Base-by-base conservation (phyloP, 768 basidiomycete genomes). In the Leccinum truebloodii region DNA sequence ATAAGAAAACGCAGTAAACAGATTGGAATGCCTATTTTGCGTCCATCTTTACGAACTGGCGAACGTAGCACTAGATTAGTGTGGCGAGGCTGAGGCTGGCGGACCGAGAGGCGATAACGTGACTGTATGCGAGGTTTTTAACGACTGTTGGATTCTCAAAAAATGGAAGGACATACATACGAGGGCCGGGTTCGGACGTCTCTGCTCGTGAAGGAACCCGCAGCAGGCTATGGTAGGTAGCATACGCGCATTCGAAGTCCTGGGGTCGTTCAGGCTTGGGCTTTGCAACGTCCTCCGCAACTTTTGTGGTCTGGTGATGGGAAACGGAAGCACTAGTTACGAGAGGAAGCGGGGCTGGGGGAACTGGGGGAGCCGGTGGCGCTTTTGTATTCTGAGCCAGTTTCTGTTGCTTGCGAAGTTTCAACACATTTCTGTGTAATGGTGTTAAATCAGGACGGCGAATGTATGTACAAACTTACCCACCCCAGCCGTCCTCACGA, bases 401-500 rank as follows among this genome's bases (percentile, higher is more conserved):
- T 44, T 67, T 61, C 50, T 72, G 72, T 59, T 76, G 70, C 62
- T 81, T 83, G 59, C 74, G 74, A 39, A 82, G 65, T 74, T 80
- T 86, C 48, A 82, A 69, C 28, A 80, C 61, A 60, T 82, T 81
- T 32, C 79, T 82, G 55, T 32, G 32, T 16, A 55, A 53, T 35
- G 26, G 9, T 13, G 46, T 64, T 57, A 54, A 57, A 44, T 32
- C 46, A 10, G n/a, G 41, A 58, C 56, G 26, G 8, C 13, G 63
- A 60, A 58, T 13, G 22, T 48, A 53, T 30, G 24, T 49, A 12
- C 39, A 49, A 37, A 78, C 84, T 72, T 69, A 88, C 88, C 86
- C 86, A 63, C 78, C 84, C 50, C 86, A 86, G 37, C 85, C 87
- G 39, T 79, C 77, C 50, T 79, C 70, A 56, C 77, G 79, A 52